A percentile compares a stretch with the other conserved stretches of the same genome.
Conservation (phyloP, 257 asterid genomes). For the Solanum sitiens region DNA sequence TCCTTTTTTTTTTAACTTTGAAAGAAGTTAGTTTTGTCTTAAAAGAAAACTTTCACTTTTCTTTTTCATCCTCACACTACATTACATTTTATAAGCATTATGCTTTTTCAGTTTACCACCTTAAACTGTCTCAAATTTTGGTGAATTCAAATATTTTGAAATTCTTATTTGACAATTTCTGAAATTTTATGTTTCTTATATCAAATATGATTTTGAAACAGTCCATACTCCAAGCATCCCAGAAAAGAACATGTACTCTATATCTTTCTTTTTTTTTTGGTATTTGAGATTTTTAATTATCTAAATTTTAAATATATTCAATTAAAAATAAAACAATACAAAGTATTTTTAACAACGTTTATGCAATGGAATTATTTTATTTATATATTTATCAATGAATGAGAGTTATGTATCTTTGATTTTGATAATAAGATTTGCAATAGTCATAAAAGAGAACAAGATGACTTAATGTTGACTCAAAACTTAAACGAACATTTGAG, state of each 20-base stretch:
- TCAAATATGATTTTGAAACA: background rate
- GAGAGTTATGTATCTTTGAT: background rate
- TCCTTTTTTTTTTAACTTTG: too few species aligned
- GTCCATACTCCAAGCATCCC: background rate
- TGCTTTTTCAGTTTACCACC: background rate
- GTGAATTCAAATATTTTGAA: background rate
- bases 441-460: background rate
- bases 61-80: background rate
- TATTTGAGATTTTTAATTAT: background rate
- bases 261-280: background rate
- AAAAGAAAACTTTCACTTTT: too few species aligned
- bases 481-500: background rate
- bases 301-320: background rate
- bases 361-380: background rate
- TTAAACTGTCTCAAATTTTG: background rate
- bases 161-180: background rate
- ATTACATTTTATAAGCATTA: too few species aligned
- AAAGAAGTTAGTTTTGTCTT: too few species aligned
- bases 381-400: background rate
- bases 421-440: background rate
- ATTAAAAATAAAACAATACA: background rate
- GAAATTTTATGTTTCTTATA: background rate
- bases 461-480: background rate
- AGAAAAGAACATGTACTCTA: background rate
- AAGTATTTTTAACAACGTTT: rapidly evolving